These are phyloP conservation scores for Amphirosellinia nigrospora DNA, from an alignment of 495 filamentous ascomycete species.

Conservation along the genomic window DNA sequence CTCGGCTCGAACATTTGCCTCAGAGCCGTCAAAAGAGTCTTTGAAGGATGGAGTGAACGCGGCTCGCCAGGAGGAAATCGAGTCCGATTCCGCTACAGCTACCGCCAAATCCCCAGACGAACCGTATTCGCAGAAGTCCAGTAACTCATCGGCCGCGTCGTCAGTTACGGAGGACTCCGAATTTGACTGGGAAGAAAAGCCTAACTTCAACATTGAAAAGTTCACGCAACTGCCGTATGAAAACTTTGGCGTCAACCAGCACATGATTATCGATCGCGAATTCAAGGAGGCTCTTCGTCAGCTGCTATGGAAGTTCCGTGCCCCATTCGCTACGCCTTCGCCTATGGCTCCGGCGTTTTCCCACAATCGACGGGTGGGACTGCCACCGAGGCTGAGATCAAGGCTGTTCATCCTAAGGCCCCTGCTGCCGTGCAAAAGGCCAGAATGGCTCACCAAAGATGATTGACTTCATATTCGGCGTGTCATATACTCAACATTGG, in stretches of 20 bases:
- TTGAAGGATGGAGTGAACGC: conserved; percentile 26
- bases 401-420: conserved; percentile 73
- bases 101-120: conserved; percentile 41
- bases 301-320: conserved; percentile 90
- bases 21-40: conserved; percentile 27
- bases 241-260: conserved; percentile 93
- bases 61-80: conserved; percentile 33
- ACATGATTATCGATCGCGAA: conserved; percentile 91
- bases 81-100: conserved; percentile 39
- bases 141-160: conserved; percentile 20
- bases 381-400: conserved; percentile 58
- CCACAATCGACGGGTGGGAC: conserved; percentile 68
- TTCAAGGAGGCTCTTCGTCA: conserved; percentile 89
- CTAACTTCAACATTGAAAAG: conserved; percentile 72
- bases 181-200: conserved; percentile 78
- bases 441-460: conserved; percentile 90
- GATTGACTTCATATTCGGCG: conserved; percentile 98
- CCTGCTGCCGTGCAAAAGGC: conserved; percentile 77
- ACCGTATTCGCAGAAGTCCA: conserved; percentile 29
- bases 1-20: conserved; percentile 32
- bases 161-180: conserved; percentile 29
- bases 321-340: conserved; percentile 96
- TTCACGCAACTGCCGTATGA: conserved; percentile 88
- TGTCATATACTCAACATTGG: conserved; percentile 95
- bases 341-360: conserved; percentile 97